phyloP scores from a whole-genome alignment of 306 rosid genomes.

The Argentina anserina region DNA sequence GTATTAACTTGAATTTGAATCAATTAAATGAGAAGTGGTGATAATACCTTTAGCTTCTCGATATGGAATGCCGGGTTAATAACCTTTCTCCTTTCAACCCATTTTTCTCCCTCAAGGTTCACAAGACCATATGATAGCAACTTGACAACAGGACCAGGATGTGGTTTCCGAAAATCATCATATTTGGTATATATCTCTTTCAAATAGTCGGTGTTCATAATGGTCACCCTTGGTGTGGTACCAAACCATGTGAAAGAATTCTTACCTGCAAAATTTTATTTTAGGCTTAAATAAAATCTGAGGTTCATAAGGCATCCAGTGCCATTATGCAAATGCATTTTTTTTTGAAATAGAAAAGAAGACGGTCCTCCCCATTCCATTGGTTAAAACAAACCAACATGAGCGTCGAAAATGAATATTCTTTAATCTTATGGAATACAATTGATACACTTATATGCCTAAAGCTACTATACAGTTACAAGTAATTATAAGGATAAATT shows the following conservation, averaged over 20 bases:
- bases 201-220: not conserved
- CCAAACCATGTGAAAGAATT: slow-evolving; percentile 6
- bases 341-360: too few relatives aligned
- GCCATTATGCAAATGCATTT: too few relatives aligned
- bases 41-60: slow-evolving; percentile 49
- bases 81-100: slow-evolving; percentile 7
- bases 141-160: not conserved
- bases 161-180: not conserved
- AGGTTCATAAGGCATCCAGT: too few relatives aligned
- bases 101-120: not conserved
- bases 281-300: too few relatives aligned
- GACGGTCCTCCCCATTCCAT: too few relatives aligned
- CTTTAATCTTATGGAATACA: too few relatives aligned
- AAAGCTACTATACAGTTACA: too few relatives aligned
- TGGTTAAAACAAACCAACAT: too few relatives aligned
- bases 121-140: not conserved
- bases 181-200: not conserved
- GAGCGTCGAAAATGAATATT: too few relatives aligned
- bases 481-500: too few relatives aligned
- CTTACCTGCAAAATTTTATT: not conserved
- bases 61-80: slow-evolving; percentile 43
- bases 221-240: not conserved
- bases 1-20: too few relatives aligned
- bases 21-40: not conserved
- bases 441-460: too few relatives aligned